Evolutionary conservation across 371 early-diverging fungal genomes (phyloP), one percentile per base, ranked within the genome.

Genomic region (Furculomyces boomerangus): DNA sequence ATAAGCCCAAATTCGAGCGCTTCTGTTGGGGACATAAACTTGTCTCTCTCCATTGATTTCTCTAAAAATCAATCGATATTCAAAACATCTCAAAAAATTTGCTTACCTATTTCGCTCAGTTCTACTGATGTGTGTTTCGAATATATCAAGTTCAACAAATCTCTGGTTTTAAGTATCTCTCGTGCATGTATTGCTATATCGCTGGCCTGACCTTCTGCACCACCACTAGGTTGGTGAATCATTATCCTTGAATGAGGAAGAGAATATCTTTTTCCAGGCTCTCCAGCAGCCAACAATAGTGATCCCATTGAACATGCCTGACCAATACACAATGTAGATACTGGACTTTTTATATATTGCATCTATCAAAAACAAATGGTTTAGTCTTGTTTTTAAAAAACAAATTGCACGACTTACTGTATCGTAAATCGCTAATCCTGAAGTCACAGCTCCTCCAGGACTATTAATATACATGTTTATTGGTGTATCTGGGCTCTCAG

Each of bases 221-320:
- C 95, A 20, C 98, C 98, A 47, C 83, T 84, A 3, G 95, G 94
- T 65, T 95, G 98, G 61, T 97, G 98, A 57, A 97, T 80, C 96
- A 95, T 97, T 30, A 95, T 84, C 2, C 88, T 79, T 18, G 93
- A 80, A 66, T 97, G 85, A 14, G 95, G 95, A 26, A 97, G 73
- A 24, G 90, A 77, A 54, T 75, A 84, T 20, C 98, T 71, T 50
- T 84, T 84, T 18, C 96, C 98, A 14, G 82, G 77, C 31, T 85
- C 85, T 28, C 94, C 88, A 30, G 91, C 90, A 18, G 90, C 74
- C 53, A 97, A 70, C 32, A 97, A 75, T 54, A 97, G 73, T 30
- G 96, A 93, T 3, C 90, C 98, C 98, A 97, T 97, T 0, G 93
- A 93, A 57, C 93, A 90, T 8, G 98, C 96, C 68, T 94, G 93